Percentiles rank a stretch among this genome's conserved stretches.
Evolutionary conservation across 2,329 filamentous ascomycete species (phyloP).

Genomic region (Alternaria viburni): DNA sequence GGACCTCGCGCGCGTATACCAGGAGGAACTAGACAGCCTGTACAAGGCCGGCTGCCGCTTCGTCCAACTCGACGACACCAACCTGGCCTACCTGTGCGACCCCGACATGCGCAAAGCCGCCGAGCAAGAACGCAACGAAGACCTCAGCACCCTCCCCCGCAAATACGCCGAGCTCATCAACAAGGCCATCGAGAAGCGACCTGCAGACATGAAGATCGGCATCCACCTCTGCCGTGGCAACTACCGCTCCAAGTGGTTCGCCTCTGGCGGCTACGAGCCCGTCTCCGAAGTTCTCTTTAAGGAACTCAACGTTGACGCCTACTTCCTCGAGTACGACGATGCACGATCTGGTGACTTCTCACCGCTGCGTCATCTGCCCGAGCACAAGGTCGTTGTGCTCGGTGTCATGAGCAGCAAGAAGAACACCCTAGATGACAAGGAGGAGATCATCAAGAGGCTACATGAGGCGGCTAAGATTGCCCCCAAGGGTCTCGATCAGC

Average conservation of each 20-base stretch:
- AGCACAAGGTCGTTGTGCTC: conserved; percentile 62
- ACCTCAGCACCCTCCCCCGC: conserved; percentile 56
- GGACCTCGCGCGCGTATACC: conserved; percentile 62
- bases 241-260: conserved; percentile 64
- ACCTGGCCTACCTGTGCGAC: conserved; percentile 66
- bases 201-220: conserved; percentile 61
- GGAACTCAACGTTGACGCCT: conserved; percentile 63
- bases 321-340: conserved; percentile 67
- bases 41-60: conserved; percentile 63
- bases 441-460: conserved; percentile 48
- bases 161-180: conserved; percentile 64
- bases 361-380: conserved; percentile 61
- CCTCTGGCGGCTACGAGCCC: conserved; percentile 64
- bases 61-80: conserved; percentile 66
- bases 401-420: conserved; percentile 65
- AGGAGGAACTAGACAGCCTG: conserved; percentile 61
- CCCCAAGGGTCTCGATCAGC: conserved; percentile 61
- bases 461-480: conserved; percentile 53
- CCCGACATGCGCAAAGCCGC: conserved; percentile 62
- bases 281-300: conserved; percentile 65
- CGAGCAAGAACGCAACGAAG: conserved; percentile 57
- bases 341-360: conserved; percentile 62
- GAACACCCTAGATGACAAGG: conserved; percentile 61
- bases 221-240: conserved; percentile 66
- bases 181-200: conserved; percentile 59